phyloP scores from a whole-genome alignment of 2,329 filamentous ascomycete genomes.

The Fusarium sp. region DNA sequence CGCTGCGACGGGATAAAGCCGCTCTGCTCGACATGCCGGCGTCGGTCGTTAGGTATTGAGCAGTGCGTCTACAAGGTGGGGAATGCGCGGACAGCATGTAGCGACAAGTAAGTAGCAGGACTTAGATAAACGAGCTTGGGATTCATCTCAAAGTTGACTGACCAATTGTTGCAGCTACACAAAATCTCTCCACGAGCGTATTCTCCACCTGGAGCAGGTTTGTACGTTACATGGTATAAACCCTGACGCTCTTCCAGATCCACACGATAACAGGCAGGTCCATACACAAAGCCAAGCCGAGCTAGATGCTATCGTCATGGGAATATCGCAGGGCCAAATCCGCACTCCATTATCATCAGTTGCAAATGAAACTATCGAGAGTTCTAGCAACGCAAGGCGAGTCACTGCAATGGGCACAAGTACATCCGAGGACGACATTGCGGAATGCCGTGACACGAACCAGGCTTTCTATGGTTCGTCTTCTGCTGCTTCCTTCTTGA shows the following conservation, averaged over 20 bases:
- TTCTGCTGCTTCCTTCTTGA: not conserved
- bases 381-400: not conserved
- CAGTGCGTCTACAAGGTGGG: conserved; percentile 2
- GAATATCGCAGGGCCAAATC: conserved; percentile 2
- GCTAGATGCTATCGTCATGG: not conserved
- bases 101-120: not conserved
- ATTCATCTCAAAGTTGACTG: not conserved
- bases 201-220: not conserved
- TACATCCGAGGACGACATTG: not conserved
- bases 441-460: not conserved
- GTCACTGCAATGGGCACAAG: conserved; percentile 6
- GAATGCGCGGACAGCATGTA: conserved; percentile 5
- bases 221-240: not conserved
- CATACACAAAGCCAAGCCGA: not conserved
- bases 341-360: not conserved
- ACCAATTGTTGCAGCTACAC: not conserved
- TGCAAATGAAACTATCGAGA: not conserved
- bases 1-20: conserved; percentile 16
- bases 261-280: fast-evolving
- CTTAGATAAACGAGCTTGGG: too few relatives aligned
- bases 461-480: not conserved
- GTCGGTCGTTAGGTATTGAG: not conserved
- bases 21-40: conserved; percentile 6
- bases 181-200: not conserved
- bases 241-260: fast-evolving